Conservation (phyloP, 441 rosid genomes). For the Gossypium trilobum region DNA sequence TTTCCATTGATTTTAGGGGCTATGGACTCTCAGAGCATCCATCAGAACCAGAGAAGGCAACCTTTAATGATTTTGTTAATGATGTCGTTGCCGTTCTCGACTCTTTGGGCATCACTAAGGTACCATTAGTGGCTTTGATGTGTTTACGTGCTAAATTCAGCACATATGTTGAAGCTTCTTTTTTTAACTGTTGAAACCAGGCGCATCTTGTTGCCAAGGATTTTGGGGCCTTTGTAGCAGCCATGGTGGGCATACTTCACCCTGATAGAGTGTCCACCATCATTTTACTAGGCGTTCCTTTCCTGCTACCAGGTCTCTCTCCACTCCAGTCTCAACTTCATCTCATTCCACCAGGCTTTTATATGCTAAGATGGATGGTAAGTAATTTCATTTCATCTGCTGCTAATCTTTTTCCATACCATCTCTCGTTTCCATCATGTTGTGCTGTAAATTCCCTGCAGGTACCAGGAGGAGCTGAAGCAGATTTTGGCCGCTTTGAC, state of each 20-base stretch:
- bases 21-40: conserved; percentile 41
- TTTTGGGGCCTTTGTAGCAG: conserved; percentile 29
- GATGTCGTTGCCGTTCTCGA: conserved; percentile 32
- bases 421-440: background rate
- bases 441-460: background rate
- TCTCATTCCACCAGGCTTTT: conserved; percentile 34
- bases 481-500: conserved; percentile 47
- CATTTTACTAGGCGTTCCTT: conserved; percentile 32
- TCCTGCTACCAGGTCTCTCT: conserved; percentile 17
- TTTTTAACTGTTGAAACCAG: conserved; percentile 15
- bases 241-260: background rate
- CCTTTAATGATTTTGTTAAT: conserved; percentile 30
- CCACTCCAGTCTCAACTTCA: conserved; percentile 2
- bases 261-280: conserved; percentile 8
- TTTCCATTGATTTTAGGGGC: conserved; percentile 43
- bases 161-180: background rate
- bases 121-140: background rate
- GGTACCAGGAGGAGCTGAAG: conserved; percentile 45
- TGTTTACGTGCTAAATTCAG: background rate
- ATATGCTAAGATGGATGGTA: conserved; percentile 32
- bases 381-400: background rate
- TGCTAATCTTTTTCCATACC: too few species aligned
- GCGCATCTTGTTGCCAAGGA: conserved; percentile 31
- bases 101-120: conserved; percentile 26
- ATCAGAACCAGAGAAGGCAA: conserved; percentile 28